Conservation (phyloP, 1,139 yeast species). For the Yamadazyma buinensis region DNA sequence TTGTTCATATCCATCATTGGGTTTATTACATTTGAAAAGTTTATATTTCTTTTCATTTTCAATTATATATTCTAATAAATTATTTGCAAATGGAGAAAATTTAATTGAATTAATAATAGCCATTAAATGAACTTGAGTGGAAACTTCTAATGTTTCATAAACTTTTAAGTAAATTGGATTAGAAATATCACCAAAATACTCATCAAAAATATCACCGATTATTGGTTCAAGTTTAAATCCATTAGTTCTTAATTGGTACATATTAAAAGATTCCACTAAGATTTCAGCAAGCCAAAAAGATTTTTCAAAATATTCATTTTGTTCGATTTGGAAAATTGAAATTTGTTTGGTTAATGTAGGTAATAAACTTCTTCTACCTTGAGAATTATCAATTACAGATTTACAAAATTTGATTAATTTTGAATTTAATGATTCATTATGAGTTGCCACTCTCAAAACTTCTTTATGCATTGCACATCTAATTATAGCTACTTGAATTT, state of each 20-base stretch:
- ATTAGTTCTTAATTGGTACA: slow-evolving; percentile 54
- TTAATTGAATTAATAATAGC: slow-evolving; percentile 38
- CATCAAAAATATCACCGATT: slow-evolving; percentile 50
- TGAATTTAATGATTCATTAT: slow-evolving; percentile 14
- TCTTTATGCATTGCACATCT: slow-evolving; percentile 17
- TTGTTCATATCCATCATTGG: slow-evolving; percentile 69
- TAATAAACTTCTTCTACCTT: slow-evolving; percentile 65
- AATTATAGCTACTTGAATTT: slow-evolving; percentile 56
- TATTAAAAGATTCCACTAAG: slow-evolving; percentile 42
- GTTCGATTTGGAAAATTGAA: slow-evolving; percentile 34
- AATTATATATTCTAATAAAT: slow-evolving; percentile 41
- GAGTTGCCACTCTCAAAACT: slow-evolving; percentile 12
- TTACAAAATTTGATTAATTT: slow-evolving; percentile 34
- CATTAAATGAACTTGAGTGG: slow-evolving; percentile 49
- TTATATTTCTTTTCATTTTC: slow-evolving; percentile 36
- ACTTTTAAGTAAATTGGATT: slow-evolving; percentile 41
- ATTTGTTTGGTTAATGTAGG: slow-evolving; percentile 53
- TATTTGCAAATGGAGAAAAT: slow-evolving; percentile 30
- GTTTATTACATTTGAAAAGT: slow-evolving; percentile 46
- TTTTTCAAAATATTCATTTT: slow-evolving; percentile 30
- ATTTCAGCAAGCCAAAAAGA: slow-evolving; percentile 54
- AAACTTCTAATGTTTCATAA: slow-evolving; percentile 61
- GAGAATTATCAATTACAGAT: slow-evolving; percentile 48
- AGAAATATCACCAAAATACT: slow-evolving; percentile 20
- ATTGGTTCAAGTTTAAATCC: slow-evolving; percentile 59